Evolutionary conservation across 345 rosid genomes (phyloP).

Genomic region (Salix arbutifolia): DNA sequence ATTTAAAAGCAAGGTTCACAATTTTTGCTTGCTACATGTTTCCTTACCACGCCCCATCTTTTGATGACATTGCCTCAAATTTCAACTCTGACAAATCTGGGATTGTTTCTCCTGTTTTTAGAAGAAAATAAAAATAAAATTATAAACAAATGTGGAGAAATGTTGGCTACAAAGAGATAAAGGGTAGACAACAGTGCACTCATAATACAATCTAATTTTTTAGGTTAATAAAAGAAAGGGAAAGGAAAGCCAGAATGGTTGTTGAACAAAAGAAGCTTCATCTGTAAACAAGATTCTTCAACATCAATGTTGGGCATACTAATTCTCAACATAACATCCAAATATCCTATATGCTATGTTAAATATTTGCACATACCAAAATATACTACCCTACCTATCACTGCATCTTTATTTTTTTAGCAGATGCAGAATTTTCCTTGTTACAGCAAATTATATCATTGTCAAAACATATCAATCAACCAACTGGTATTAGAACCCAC

Average conservation of each 20-base stretch:
- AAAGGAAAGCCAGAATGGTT: no score
- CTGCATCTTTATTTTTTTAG: no score
- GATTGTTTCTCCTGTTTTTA: conserved; percentile 29
- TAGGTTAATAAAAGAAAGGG: not conserved
- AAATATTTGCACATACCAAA: no score
- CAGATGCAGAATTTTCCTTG: no score
- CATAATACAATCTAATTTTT: not conserved
- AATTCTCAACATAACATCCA: not conserved
- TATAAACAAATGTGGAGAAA: not conserved
- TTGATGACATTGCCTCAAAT: conserved; percentile 67
- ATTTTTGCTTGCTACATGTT: not conserved
- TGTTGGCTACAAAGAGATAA: not conserved
- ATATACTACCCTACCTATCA: no score
- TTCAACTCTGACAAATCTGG: conserved; percentile 39
- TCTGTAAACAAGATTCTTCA: not conserved
- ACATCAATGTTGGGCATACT: not conserved
- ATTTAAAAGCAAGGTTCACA: not conserved
- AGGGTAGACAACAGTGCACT: not conserved
- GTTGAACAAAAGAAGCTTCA: not conserved
- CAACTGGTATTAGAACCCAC: no score
- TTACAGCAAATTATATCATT: no score
- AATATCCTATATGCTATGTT: no score
- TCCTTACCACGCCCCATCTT: conserved; percentile 70
- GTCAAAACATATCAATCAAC: no score
- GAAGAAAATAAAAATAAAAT: not conserved